These are phyloP conservation scores for Hymenoscyphus albidus DNA, from an alignment of 2,329 filamentous ascomycete genomes.

Conservation along the genomic window DNA sequence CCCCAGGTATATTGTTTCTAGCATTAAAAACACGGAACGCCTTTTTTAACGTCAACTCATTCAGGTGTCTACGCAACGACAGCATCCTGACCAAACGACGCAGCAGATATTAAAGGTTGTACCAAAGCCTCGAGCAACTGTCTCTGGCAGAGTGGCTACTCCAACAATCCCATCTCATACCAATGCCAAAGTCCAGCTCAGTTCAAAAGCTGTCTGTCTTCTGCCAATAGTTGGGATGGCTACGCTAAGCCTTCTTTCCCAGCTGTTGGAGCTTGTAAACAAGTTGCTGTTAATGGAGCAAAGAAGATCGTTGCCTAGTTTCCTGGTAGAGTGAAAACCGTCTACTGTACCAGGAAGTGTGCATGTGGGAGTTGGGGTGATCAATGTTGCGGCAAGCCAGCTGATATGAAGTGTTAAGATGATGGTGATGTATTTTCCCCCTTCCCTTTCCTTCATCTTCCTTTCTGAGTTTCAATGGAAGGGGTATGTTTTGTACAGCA, in stretches of 20 bases:
- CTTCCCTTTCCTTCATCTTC: neutral
- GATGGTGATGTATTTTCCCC: slow-evolving; percentile 1
- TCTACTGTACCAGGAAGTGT: slow-evolving; percentile 9
- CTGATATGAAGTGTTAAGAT: slow-evolving; percentile 8
- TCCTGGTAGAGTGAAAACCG: neutral
- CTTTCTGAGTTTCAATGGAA: neutral
- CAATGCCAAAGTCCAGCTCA: neutral
- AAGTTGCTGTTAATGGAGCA: slow-evolving; percentile 3
- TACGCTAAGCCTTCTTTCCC: slow-evolving; percentile 4
- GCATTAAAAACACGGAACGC: neutral
- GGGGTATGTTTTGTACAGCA: neutral
- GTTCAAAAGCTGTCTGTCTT: slow-evolving; percentile 6
- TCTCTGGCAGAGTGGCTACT: slow-evolving; percentile 1
- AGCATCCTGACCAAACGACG: slow-evolving; percentile 1
- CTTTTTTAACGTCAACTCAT: neutral
- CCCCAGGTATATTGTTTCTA: neutral
- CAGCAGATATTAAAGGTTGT: slow-evolving; percentile 6
- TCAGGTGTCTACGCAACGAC: slow-evolving; percentile 6
- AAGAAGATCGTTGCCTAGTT: slow-evolving; percentile 7
- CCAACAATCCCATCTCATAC: neutral
- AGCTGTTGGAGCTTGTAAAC: slow-evolving; percentile 2
- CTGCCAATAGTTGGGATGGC: neutral
- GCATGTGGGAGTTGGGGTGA: slow-evolving; percentile 4
- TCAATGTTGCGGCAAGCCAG: slow-evolving; percentile 9
- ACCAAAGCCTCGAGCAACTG: neutral